Evolutionary conservation across 331 rosid genomes (phyloP).

Genomic region (Acacia concinna): DNA sequence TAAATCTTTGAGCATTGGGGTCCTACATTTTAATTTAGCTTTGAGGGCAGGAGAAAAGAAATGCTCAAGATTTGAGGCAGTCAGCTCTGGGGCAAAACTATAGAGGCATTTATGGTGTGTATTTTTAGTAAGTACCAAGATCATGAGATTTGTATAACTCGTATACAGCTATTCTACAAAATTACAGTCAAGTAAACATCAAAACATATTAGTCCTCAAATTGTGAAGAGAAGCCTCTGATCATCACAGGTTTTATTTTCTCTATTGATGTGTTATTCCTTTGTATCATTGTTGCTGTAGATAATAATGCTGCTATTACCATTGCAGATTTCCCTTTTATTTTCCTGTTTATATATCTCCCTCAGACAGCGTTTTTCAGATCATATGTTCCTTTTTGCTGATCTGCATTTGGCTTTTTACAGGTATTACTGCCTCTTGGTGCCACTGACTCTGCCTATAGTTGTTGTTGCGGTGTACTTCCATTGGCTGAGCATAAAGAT

Average conservation of each 20-base stretch:
- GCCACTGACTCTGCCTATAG: slow-evolving; percentile 64
- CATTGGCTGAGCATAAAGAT: slow-evolving; percentile 70
- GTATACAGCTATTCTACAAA: not conserved
- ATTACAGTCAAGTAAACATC: not conserved
- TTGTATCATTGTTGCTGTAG: not conserved
- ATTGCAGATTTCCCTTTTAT: not conserved
- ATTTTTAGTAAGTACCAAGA: not conserved
- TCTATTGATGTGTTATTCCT: too few species aligned
- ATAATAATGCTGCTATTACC: not conserved
- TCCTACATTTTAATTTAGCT: not conserved
- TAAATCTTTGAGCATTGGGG: not conserved
- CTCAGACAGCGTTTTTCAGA: not conserved
- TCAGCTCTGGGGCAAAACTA: not conserved
- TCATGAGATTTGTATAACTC: not conserved
- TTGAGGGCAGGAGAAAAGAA: not conserved
- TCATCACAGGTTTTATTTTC: not conserved
- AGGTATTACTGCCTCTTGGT: slow-evolving; percentile 61
- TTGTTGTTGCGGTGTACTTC: slow-evolving; percentile 50
- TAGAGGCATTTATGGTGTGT: not conserved
- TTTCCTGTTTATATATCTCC: not conserved
- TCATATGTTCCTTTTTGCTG: not conserved
- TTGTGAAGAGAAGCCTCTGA: not conserved
- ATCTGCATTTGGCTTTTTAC: not conserved
- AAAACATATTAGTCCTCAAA: not conserved
- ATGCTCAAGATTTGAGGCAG: not conserved